phyloP scores from a whole-genome alignment of 1,284 basidiomycete species.

The Marasmius fiardii region DNA sequence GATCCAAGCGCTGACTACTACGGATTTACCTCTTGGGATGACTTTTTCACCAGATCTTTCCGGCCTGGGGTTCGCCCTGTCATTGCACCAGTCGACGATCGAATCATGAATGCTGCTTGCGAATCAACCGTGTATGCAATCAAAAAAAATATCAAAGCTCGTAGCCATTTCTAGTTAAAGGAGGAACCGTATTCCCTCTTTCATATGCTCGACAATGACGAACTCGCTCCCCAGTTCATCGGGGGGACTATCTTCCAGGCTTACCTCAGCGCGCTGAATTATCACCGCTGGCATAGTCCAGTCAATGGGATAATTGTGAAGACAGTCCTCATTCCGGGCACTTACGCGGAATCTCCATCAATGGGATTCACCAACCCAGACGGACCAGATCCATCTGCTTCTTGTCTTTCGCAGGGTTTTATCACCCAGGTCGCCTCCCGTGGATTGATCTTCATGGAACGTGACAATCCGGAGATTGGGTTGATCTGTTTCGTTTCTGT shows the following conservation, averaged over 20 bases:
- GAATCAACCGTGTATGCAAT: constrained; percentile 34
- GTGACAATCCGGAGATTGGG: constrained; percentile 34
- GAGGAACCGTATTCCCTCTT: constrained; percentile 31
- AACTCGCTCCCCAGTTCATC: constrained; percentile 28
- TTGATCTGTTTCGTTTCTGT: constrained; percentile 35
- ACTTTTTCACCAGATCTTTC: constrained; percentile 39
- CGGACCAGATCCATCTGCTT: constrained; percentile 19
- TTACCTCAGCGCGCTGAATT: constrained; percentile 43
- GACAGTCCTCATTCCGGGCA: constrained; percentile 40
- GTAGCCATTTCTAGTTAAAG: constrained; percentile 31
- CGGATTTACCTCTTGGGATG: constrained; percentile 42
- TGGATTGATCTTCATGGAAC: constrained; percentile 37
- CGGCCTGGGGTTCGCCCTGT: constrained; percentile 29
- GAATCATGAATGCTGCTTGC: constrained; percentile 32
- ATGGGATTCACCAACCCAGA: constrained; percentile 11
- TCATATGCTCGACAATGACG: constrained; percentile 29
- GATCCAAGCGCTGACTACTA: constrained; percentile 31
- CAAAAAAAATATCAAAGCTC: constrained; percentile 20
- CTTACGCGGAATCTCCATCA: constrained; percentile 39
- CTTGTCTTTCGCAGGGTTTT: constrained; percentile 24
- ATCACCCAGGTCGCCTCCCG: constrained; percentile 27
- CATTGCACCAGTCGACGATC: constrained; percentile 27
- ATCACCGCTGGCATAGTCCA: constrained; percentile 56
- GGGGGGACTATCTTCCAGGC: constrained; percentile 55
- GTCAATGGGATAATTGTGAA: constrained; percentile 44